phyloP scores from a whole-genome alignment of 208 protist genomes.

The Trypanosoma vivax region DNA sequence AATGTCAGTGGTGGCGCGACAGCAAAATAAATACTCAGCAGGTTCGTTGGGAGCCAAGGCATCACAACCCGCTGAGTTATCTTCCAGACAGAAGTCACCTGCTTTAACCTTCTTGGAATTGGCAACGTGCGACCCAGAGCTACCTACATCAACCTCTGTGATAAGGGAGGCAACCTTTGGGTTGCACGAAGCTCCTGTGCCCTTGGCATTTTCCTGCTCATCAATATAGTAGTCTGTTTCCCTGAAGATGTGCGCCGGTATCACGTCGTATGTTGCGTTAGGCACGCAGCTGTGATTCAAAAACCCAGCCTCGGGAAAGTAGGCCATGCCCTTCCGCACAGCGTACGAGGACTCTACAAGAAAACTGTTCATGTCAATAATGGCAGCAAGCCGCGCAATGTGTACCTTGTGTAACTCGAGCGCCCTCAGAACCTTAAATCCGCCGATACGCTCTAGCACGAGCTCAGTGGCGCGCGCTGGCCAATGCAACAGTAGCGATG shows the following conservation, averaged over 20 bases:
- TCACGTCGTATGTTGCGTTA: slow-evolving; percentile 80
- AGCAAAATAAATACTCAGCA: slow-evolving; percentile 82
- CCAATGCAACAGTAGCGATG: slow-evolving; percentile 79
- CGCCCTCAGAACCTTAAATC: slow-evolving; percentile 37
- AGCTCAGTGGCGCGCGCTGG: slow-evolving; percentile 43
- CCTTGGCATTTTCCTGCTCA: slow-evolving; percentile 14
- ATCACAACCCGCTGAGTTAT: neutral
- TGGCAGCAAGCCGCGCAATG: slow-evolving; percentile 73
- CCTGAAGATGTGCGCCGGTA: slow-evolving; percentile 69
- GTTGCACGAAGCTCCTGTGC: neutral
- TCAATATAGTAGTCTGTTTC: slow-evolving; percentile 78
- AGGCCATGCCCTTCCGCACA: slow-evolving; percentile 82
- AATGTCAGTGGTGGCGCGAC: slow-evolving; percentile 69
- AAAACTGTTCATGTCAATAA: slow-evolving; percentile 84
- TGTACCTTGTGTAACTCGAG: slow-evolving; percentile 80
- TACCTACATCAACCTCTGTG: neutral
- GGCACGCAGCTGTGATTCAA: slow-evolving; percentile 85
- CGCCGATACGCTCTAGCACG: slow-evolving; percentile 67
- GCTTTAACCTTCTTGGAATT: neutral
- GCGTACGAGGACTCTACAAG: slow-evolving; percentile 78
- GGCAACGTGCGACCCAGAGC: neutral
- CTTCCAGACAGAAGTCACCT: neutral
- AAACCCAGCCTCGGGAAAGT: slow-evolving; percentile 85
- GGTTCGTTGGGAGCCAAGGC: neutral
- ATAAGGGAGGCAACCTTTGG: neutral